A percentile compares a stretch with the other conserved stretches of the same genome.
phyloP scores from a whole-genome alignment of 1,139 yeast genomes.

The Hyphopichia burtonii region DNA sequence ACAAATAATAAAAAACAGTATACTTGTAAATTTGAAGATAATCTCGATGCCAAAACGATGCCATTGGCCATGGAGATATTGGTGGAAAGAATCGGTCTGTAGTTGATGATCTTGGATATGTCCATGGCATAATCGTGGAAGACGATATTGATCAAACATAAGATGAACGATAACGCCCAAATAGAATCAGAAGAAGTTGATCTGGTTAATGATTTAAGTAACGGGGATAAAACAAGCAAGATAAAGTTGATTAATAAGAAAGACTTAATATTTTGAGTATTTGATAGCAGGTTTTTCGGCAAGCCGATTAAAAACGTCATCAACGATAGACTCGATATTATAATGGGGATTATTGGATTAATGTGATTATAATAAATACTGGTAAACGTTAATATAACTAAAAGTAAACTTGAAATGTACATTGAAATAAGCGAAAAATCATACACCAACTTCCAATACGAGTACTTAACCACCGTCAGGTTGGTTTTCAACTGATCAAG shows the following conservation, averaged over 20 bases:
- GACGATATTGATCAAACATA: constrained; percentile 64
- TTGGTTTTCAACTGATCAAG: constrained; percentile 76
- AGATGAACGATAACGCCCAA: constrained; percentile 86
- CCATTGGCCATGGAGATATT: constrained; percentile 84
- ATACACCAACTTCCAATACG: constrained; percentile 58
- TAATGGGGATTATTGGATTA: constrained; percentile 43
- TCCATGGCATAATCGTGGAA: constrained; percentile 65
- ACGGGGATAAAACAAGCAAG: constrained; percentile 80
- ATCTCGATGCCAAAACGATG: constrained; percentile 83
- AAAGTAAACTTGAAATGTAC: constrained; percentile 60
- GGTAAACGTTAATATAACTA: constrained; percentile 62
- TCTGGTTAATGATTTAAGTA: constrained; percentile 79
- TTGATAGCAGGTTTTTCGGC: not conserved
- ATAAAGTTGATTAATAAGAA: constrained; percentile 67
- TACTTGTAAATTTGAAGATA: constrained; percentile 70
- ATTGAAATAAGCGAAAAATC: constrained; percentile 70
- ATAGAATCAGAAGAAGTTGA: constrained; percentile 93
- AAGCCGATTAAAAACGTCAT: constrained; percentile 22
- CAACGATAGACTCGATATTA: constrained; percentile 23
- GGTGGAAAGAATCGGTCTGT: constrained; percentile 70
- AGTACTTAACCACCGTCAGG: constrained; percentile 68
- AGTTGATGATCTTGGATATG: constrained; percentile 21
- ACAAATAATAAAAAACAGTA: constrained; percentile 79
- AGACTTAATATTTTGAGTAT: constrained; percentile 48
- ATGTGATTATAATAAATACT: constrained; percentile 49